These are phyloP conservation scores for Cyberlindnera suaveolens DNA, from an alignment of 805 yeast species.

Conservation along the genomic window DNA sequence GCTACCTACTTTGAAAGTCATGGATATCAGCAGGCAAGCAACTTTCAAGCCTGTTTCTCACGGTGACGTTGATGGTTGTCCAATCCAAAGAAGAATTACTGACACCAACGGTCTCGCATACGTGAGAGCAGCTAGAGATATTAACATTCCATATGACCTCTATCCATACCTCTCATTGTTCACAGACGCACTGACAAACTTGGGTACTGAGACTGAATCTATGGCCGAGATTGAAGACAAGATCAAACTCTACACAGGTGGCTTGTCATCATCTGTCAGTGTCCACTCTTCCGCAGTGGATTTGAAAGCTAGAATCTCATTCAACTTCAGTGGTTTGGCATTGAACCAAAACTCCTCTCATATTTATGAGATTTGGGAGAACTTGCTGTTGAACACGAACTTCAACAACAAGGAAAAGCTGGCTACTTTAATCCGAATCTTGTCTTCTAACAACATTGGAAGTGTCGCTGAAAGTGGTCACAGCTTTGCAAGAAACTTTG, in stretches of 20 bases:
- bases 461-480: conserved; percentile 86
- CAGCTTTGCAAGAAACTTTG: conserved; percentile 63
- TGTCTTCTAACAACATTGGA: conserved; percentile 73
- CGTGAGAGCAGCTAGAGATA: conserved; percentile 56
- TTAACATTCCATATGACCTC: conserved; percentile 55
- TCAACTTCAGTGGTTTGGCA: conserved; percentile 62
- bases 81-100: conserved; percentile 43
- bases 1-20: conserved; percentile 69
- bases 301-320: conserved; percentile 41
- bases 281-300: conserved; percentile 53
- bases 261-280: conserved; percentile 57
- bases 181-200: conserved; percentile 69
- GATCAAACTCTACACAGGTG: conserved; percentile 81
- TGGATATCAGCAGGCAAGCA: conserved; percentile 64
- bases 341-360: conserved; percentile 56
- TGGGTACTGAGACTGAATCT: conserved; percentile 70
- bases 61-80: conserved; percentile 23
- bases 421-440: conserved; percentile 61
- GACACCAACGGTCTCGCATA: conserved; percentile 82
- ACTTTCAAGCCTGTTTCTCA: conserved; percentile 28
- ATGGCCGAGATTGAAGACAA: conserved; percentile 83
- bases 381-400: conserved; percentile 63
- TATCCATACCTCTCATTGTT: conserved; percentile 72
- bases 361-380: conserved; percentile 60
- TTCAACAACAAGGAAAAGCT: conserved; percentile 65